A percentile compares a stretch with the other conserved stretches of the same genome.
Evolutionary conservation across 345 rosid species (phyloP).

Genomic region (Crucihimalaya himalaica): DNA sequence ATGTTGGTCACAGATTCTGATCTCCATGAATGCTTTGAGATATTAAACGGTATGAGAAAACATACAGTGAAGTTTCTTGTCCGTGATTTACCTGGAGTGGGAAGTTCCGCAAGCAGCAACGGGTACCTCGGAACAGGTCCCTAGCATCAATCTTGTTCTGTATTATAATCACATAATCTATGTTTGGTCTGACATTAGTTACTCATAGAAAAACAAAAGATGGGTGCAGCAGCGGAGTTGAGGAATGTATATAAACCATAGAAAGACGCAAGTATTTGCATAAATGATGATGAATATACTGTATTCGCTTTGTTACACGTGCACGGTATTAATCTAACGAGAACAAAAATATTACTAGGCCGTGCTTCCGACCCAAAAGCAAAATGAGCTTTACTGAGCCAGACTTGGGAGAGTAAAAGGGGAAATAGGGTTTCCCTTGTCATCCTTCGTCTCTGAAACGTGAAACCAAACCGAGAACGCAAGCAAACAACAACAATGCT

Average conservation of each 20-base stretch:
- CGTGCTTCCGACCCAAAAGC: too few species aligned
- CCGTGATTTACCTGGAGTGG: slow-evolving; percentile 51
- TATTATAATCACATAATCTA: neutral
- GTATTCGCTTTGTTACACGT: too few species aligned
- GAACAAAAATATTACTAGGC: too few species aligned
- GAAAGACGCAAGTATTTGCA: neutral
- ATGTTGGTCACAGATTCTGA: slow-evolving; percentile 71
- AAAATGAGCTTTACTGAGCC: too few species aligned
- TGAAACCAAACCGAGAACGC: too few species aligned
- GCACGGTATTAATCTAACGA: too few species aligned
- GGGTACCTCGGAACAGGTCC: slow-evolving; percentile 47
- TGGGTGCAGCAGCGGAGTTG: slow-evolving; percentile 8
- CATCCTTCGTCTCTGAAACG: too few species aligned
- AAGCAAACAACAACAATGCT: too few species aligned
- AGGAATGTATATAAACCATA: slow-evolving; percentile 21
- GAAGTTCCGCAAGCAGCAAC: slow-evolving; percentile 74
- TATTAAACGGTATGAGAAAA: slow-evolving; percentile 58
- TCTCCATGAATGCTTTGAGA: slow-evolving; percentile 80
- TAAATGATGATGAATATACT: too few species aligned
- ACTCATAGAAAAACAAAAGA: slow-evolving; percentile 7
- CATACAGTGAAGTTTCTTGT: slow-evolving; percentile 68
- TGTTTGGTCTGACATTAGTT: slow-evolving; percentile 19
- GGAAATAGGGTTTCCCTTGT: too few species aligned
- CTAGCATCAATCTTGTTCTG: slow-evolving; percentile 10
- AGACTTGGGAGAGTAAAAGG: too few species aligned